Evolutionary conservation across 2,329 filamentous ascomycete species (phyloP).

Genomic region (Ramularia collo-cygni): DNA sequence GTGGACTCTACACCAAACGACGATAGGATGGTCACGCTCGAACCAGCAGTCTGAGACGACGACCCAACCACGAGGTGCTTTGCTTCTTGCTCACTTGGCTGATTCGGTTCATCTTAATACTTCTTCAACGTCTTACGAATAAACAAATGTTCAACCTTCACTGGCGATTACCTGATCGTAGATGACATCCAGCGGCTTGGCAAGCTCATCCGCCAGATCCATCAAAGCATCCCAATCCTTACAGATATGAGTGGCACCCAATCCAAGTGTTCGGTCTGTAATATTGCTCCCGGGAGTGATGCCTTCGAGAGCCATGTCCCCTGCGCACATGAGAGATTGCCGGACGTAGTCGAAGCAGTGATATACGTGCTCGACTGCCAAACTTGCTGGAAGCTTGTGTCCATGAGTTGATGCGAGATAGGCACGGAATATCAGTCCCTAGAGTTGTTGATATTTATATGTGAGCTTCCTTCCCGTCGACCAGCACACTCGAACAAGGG

Average conservation of each 20-base stretch:
- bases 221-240: background rate
- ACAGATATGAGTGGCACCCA: slow-evolving; percentile 1
- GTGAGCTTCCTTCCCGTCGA: background rate
- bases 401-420: slow-evolving; percentile 10
- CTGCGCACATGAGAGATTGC: slow-evolving; percentile 26
- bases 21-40: too few relatives aligned
- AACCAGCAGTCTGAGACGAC: too few relatives aligned
- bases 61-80: too few relatives aligned
- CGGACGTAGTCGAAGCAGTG: slow-evolving; percentile 30
- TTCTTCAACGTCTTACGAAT: too few relatives aligned
- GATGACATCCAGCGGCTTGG: background rate
- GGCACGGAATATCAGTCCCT: slow-evolving; percentile 6
- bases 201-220: background rate
- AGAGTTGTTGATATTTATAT: background rate
- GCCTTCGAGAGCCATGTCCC: slow-evolving; percentile 25
- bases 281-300: background rate
- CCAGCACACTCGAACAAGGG: background rate
- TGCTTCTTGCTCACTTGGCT: too few relatives aligned
- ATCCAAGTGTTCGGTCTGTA: background rate
- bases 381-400: slow-evolving; percentile 9
- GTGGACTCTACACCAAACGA: too few relatives aligned
- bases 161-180: background rate
- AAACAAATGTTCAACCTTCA: background rate
- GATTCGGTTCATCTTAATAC: too few relatives aligned
- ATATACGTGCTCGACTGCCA: slow-evolving; percentile 17